A percentile compares a stretch with the other conserved stretches of the same genome.
Evolutionary conservation across 306 rosid species (phyloP).

Genomic region (Rosa chinensis): DNA sequence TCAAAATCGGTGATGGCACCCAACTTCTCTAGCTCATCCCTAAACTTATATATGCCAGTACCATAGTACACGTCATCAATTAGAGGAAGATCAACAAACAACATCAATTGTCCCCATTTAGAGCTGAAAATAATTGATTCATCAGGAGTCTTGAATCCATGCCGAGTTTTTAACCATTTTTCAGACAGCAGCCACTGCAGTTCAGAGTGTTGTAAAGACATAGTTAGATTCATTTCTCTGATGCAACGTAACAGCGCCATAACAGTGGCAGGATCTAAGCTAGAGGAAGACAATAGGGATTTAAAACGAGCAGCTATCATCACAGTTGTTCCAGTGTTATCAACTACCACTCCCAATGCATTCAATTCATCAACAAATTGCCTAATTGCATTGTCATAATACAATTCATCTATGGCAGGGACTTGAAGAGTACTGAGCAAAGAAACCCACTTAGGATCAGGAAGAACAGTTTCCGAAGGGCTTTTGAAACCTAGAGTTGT

Average conservation of each 20-base stretch:
- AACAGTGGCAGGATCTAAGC: conserved; percentile 15
- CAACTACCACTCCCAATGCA: conserved; percentile 26
- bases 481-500: conserved; percentile 20
- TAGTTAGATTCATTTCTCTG: conserved; percentile 6
- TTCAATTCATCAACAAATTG: conserved; percentile 12
- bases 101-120: conserved; percentile 20
- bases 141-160: conserved; percentile 29
- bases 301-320: conserved; percentile 13
- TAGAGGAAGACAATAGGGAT: neutral
- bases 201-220: neutral
- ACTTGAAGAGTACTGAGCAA: conserved; percentile 13
- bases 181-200: conserved; percentile 16
- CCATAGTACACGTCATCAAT: conserved; percentile 24
- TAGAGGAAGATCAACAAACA: conserved; percentile 24
- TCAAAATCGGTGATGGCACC: conserved; percentile 26
- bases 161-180: conserved; percentile 31
- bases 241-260: conserved; percentile 13
- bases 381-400: conserved; percentile 6
- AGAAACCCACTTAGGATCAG: conserved; percentile 13
- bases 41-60: conserved; percentile 11
- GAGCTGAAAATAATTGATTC: conserved; percentile 22
- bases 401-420: conserved; percentile 24
- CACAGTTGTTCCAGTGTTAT: neutral
- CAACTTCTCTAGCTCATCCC: conserved; percentile 24
- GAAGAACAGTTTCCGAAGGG: conserved; percentile 20